Base-by-base conservation (phyloP, 139 green algal genomes). In the Penium margaritaceum region DNA sequence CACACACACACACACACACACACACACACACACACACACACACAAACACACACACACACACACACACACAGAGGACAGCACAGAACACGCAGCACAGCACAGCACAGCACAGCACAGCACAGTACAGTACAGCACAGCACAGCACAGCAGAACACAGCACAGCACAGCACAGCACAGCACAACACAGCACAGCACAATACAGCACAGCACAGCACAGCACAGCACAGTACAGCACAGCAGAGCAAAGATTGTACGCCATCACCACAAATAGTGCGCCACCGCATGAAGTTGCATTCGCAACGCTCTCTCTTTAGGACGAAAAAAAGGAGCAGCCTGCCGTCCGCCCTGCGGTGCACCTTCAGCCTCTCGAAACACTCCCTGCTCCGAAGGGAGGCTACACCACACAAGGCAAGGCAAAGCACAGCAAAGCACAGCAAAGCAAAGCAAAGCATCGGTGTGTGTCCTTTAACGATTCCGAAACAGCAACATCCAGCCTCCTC, bases 251-350 rank as follows among this genome's bases (percentile, higher is more conserved):
- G n/a, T n/a, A n/a, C n/a, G n/a, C n/a, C n/a, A n/a, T n/a, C n/a
- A n/a, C n/a, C n/a, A n/a, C n/a, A n/a, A n/a, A n/a, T n/a, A n/a
- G n/a, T n/a, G n/a, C n/a, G n/a, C n/a, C n/a, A n/a, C n/a, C n/a
- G n/a, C n/a, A n/a, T n/a, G n/a, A n/a, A n/a, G n/a, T n/a, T n/a
- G n/a, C n/a, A n/a, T n/a, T n/a, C n/a, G n/a, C n/a, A n/a, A n/a
- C n/a, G n/a, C n/a, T n/a, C n/a, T n/a, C n/a, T n/a, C n/a, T n/a
- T n/a, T n/a, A n/a, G n/a, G n/a, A n/a, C n/a, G 29, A 90, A 86
- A 82, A 99, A 99, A 1, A 96, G 67, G 41, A 97, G 89, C 17
- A 98, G 81, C 35, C 85, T 81, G 17, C 83, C 94, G 35, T 92
- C 83, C 19, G 81, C 84, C 7, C 69, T 88, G 53, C 90, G 81